A percentile compares a stretch with the other conserved stretches of the same genome.
Evolutionary conservation across 768 basidiomycete species (phyloP).

Genomic region (Termitomyces sp.): DNA sequence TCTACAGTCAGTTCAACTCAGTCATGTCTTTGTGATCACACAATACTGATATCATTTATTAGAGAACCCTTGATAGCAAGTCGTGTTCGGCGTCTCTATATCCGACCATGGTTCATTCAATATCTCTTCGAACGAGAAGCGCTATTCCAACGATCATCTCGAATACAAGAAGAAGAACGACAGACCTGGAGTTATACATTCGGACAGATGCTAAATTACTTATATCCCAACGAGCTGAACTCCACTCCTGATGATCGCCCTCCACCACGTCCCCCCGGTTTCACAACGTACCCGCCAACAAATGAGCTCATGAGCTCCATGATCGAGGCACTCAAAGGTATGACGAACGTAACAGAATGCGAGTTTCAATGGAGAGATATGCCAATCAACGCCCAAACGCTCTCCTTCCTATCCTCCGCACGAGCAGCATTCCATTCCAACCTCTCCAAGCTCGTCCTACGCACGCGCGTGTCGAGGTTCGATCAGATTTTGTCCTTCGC

Average conservation of each 20-base stretch:
- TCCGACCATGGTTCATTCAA: slow-evolving; percentile 39
- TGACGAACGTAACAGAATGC: slow-evolving; percentile 30
- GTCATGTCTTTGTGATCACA: background rate
- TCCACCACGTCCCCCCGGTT: background rate
- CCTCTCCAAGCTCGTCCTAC: slow-evolving; percentile 30
- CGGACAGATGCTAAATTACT: background rate
- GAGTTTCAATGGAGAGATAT: slow-evolving; percentile 38
- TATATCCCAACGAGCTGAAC: background rate
- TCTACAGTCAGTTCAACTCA: slow-evolving; percentile 24
- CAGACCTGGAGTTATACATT: background rate
- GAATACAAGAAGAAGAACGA: background rate
- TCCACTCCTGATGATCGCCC: background rate
- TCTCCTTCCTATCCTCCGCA: slow-evolving; percentile 24
- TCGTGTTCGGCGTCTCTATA: slow-evolving; percentile 29
- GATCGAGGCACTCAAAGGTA: slow-evolving; percentile 28
- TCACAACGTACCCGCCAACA: slow-evolving; percentile 9
- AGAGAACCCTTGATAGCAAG: slow-evolving; percentile 29
- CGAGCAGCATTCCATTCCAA: slow-evolving; percentile 24
- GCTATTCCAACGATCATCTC: background rate
- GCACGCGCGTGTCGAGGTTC: slow-evolving; percentile 29
- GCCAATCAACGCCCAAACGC: slow-evolving; percentile 25
- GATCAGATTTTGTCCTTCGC: slow-evolving; percentile 23
- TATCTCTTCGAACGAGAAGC: slow-evolving; percentile 24
- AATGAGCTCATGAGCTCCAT: slow-evolving; percentile 26
- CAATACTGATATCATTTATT: background rate